Base-by-base conservation (phyloP, 1,284 basidiomycete genomes). In the Tranzscheliella williamsii region DNA sequence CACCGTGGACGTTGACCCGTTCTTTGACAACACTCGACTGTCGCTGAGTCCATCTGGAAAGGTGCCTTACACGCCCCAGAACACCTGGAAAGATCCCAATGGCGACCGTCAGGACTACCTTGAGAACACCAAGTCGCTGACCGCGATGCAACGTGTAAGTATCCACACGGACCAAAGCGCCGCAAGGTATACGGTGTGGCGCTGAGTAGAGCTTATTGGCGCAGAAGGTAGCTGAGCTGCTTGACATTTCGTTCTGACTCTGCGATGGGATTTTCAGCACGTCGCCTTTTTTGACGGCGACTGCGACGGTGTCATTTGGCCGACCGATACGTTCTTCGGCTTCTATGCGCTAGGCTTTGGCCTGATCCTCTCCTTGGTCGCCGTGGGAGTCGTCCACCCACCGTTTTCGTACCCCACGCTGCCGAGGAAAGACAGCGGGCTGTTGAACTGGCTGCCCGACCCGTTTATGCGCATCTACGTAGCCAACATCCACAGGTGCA, bases 291-390 rank as follows among this genome's bases (percentile, higher is more conserved):
- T 83, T 52, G 82, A 83, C 72, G 64, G 60, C 17, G 82, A 70
- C 35, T 67, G 58, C 23, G 83, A 84, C 64, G 83, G 83, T n/a
- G 72, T 83, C 29, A 82, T 84, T 45, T 84, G 82, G 81, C 83
- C 83, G 3, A 61, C 20, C 18, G 82, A 84, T 66, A 84, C 83
- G 68, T 82, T 83, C 81, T 82, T 58, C 78, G 80, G 79, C 6
- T 81, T 82, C 63, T 74, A 78, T 42, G 75, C 76, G 34, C 78
- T 83, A 18, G 79, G 80, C 5, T 83, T 81, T 72, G 79, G 79
- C 43, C 27, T 81, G 38, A 47, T 82, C 43, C 75, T 83, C 46
- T 70, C 75, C 47, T 42, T 79, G 12, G 40, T 81, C 24, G 76
- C 81, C 22, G 70, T 69, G 37, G 60, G 78, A 53, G 69, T 81